A percentile compares a stretch with the other conserved stretches of the same genome.
These are phyloP conservation scores for Aspergillus japonicus DNA, from an alignment of 2,329 filamentous ascomycete genomes.

Conservation along the genomic window DNA sequence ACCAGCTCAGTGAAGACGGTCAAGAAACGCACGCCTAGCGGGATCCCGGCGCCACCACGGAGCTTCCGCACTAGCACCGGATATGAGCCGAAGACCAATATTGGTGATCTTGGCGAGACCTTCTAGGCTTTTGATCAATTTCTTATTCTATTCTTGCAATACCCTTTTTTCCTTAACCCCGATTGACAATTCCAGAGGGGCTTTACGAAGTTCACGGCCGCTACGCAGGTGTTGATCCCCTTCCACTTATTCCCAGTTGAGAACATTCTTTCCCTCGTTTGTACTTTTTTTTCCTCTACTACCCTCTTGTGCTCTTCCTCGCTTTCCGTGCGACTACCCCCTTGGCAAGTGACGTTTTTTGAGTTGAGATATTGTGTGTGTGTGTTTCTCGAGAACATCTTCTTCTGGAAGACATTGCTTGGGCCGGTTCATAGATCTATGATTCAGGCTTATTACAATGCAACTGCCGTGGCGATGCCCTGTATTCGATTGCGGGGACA, in stretches of 20 bases:
- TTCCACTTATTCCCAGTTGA: slow-evolving; percentile 10
- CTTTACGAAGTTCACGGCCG: slow-evolving; percentile 24
- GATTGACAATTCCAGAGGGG: slow-evolving; percentile 2
- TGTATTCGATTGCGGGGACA: not conserved
- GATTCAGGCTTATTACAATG: not conserved
- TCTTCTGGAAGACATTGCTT: slow-evolving; percentile 15
- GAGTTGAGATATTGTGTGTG: slow-evolving; percentile 7
- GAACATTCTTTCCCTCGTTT: slow-evolving; percentile 5
- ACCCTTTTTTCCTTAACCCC: slow-evolving; percentile 3
- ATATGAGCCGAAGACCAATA: slow-evolving; percentile 49
- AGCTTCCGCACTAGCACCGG: slow-evolving; percentile 41
- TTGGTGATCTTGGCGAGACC: slow-evolving; percentile 58
- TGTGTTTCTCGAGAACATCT: slow-evolving; percentile 2
- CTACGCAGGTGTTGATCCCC: slow-evolving; percentile 18
- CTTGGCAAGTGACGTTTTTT: slow-evolving; percentile 9
- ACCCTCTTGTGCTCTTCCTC: slow-evolving; percentile 11
- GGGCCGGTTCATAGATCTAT: slow-evolving; percentile 19
- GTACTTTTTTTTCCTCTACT: slow-evolving; percentile 2
- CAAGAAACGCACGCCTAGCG: slow-evolving; percentile 54
- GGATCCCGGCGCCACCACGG: slow-evolving; percentile 39
- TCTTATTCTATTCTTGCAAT: slow-evolving; percentile 5
- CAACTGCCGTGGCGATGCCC: not conserved
- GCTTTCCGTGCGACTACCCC: slow-evolving; percentile 8
- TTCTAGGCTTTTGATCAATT: slow-evolving; percentile 41
- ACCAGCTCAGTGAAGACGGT: slow-evolving; percentile 31